Percentiles rank a stretch among this genome's conserved stretches.
Conservation (phyloP, 2,329 filamentous ascomycete species). For the Aspergillus caelatus region DNA sequence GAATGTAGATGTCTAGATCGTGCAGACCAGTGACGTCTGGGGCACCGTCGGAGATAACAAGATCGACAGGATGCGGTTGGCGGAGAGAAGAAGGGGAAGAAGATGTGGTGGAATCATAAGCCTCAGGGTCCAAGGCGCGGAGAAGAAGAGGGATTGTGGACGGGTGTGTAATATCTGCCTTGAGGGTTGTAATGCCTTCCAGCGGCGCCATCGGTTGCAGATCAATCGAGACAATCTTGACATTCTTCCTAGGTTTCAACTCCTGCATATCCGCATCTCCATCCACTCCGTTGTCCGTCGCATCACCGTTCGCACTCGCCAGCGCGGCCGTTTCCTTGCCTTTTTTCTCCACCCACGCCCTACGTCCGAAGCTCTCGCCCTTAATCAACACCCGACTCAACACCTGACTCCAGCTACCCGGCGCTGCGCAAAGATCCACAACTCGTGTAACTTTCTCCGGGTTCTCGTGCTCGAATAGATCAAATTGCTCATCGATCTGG, state of each 20-base stretch:
- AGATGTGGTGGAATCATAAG: constrained; percentile 46
- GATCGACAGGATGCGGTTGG: constrained; percentile 78
- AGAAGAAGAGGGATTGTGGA: constrained; percentile 90
- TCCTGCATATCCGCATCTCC: constrained; percentile 32
- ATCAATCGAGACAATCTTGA: constrained; percentile 95
- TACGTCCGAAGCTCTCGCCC: constrained; percentile 83
- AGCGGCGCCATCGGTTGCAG: constrained; percentile 94
- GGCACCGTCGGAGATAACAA: constrained; percentile 93
- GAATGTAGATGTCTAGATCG: constrained; percentile 97
- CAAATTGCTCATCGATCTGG: constrained; percentile 94
- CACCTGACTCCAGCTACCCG: constrained; percentile 96
- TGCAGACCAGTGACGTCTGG: constrained; percentile 96
- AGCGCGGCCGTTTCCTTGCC: constrained; percentile 54
- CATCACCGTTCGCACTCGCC: constrained; percentile 20
- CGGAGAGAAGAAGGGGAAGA: constrained; percentile 47
- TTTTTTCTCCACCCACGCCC: constrained; percentile 85
- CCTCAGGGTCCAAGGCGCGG: constrained; percentile 76
- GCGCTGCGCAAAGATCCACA: constrained; percentile 93
- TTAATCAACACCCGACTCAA: constrained; percentile 91
- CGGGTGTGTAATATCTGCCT: constrained; percentile 96
- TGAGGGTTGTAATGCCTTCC: constrained; percentile 86
- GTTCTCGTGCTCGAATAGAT: constrained; percentile 71
- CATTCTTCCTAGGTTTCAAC: constrained; percentile 63
- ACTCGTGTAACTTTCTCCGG: constrained; percentile 79
- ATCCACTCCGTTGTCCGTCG: constrained; percentile 33